phyloP scores from a whole-genome alignment of 2,329 filamentous ascomycete species.

The Neofusicoccum sp. region DNA sequence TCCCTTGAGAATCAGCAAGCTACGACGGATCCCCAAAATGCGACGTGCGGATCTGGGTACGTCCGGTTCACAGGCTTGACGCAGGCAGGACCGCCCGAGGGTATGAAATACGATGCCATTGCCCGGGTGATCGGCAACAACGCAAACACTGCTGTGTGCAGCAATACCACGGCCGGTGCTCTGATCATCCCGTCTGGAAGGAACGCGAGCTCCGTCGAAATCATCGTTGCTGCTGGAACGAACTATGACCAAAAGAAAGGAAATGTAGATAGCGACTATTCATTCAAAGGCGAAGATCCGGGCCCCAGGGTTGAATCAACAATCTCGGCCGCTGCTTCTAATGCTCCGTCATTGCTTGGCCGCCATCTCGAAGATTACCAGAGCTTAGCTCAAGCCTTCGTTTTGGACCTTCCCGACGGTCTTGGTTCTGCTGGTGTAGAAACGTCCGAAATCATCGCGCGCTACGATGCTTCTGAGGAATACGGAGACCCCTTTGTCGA shows the following conservation, averaged over 20 bases:
- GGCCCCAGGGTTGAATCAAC: conserved; percentile 39
- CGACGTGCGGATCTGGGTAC: conserved; percentile 37
- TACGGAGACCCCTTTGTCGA: conserved; percentile 56
- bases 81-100: conserved; percentile 43
- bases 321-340: conserved; percentile 38
- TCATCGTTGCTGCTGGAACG: conserved; percentile 51
- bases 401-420: conserved; percentile 50
- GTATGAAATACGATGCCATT: conserved; percentile 49
- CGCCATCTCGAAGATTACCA: conserved; percentile 48
- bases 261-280: conserved; percentile 46
- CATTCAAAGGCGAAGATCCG: conserved; percentile 55
- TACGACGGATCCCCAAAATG: conserved; percentile 30
- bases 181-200: conserved; percentile 23
- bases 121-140: conserved; percentile 34
- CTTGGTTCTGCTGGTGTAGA: conserved; percentile 44
- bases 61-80: conserved; percentile 42
- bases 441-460: conserved; percentile 37
- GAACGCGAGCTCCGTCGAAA: conserved; percentile 32
- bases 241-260: conserved; percentile 57
- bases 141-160: conserved; percentile 24
- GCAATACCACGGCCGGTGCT: conserved; percentile 14
- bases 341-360: conserved; percentile 37
- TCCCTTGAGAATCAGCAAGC: conserved; percentile 48
- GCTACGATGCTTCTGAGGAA: conserved; percentile 30
- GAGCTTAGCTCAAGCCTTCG: conserved; percentile 44